Base-by-base conservation (phyloP, 208 protist species). In the Crithidia bombi region DNA sequence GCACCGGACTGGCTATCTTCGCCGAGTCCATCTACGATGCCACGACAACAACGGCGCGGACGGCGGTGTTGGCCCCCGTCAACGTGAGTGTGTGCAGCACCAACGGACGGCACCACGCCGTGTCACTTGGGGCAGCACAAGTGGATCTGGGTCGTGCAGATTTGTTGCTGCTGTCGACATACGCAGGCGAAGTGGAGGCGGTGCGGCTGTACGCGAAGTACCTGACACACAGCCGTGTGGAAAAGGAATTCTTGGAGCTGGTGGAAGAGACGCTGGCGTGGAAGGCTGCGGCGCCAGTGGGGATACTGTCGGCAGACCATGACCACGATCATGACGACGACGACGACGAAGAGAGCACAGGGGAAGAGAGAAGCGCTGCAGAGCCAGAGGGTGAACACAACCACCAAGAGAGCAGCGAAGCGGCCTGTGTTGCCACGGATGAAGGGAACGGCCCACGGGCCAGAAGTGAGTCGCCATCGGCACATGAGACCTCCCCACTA, bases 81-180 rank as follows among this genome's bases (percentile, higher is more conserved):
- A 46, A 78, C 28, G 58, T 87, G 36, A 36, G 49, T 21, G 52
- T 85, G 43, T 57, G 55, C 58, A 77, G 69, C 57, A 67, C 21
- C 54, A 77, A 76, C 23, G 76, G 83, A 25, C 68, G 52, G 10
- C 83, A 88, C 50, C 78, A 80, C 68, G 75, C 75, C 38, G 52
- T 81, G n/a, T 76, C 78, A 26, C 36, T 78, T 5, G 69, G 62
- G 4, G 6, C 75, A 11, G 46, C 82, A 52, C 68, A 74, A 28
- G 69, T 84, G 6, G 83, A 89, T 59, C 38, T 86, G 23, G 78
- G 73, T 23, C 62, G 76, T 30, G 65, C 49, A 17, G 83, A 89
- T 26, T 33, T 89, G 19, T 38, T 80, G 28, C 65, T 80, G 28
- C 64, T 83, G 19, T 73, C 65, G 35, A 73, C 69, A 1, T 54